Evolutionary conservation across 2,329 filamentous ascomycete genomes (phyloP), one percentile per base, ranked within the genome.

Genomic region (Neocucurbitaria cava): DNA sequence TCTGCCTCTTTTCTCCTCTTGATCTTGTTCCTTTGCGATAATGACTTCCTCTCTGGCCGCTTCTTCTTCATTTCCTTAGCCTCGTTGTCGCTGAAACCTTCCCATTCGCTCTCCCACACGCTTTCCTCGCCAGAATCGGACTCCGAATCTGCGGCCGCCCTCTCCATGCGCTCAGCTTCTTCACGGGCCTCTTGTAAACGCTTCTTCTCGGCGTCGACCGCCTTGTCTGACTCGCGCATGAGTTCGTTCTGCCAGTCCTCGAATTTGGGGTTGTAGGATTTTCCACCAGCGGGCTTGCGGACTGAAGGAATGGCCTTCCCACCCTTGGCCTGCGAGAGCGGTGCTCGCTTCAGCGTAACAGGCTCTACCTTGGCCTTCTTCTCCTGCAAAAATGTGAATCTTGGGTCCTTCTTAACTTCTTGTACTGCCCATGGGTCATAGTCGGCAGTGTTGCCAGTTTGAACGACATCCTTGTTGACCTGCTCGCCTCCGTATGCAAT

Each of bases 201-300:
- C 74, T 89, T 87, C 73, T 87, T 85, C 77, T 98, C 94, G 0
- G 87, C 85, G 59, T 89, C 89, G 1, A 97, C 81, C 13, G 89
- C 93, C 76, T 90, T 91, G 51, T 88, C 84, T 41, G 91, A 90
- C 76, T 96, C 91, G 38, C 85, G 82, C 18, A 85, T 83, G 40
- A 96, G 79, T 15, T 94, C 85, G 8, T 85, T 83, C 66, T 93
- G 89, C 83, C 96, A 99, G 59, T 96, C 92, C 59, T 87, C 84
- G 65, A 96, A 96, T 5, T 86, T 81, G 0, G 95, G 95, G 74
- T 99, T 99, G 80, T 99, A 99, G 66, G 91, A 96, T 75, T 89
- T 91, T 54, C 91, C 92, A 15, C 89, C 91, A 6, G 87, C 84
- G 1, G 95, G 95, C 69, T 87, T 90, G 57, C 84, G 82, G 0